Evolutionary conservation across 805 yeast genomes (phyloP), one percentile per base, ranked within the genome.

Genomic region (Pichia ethanolica): DNA sequence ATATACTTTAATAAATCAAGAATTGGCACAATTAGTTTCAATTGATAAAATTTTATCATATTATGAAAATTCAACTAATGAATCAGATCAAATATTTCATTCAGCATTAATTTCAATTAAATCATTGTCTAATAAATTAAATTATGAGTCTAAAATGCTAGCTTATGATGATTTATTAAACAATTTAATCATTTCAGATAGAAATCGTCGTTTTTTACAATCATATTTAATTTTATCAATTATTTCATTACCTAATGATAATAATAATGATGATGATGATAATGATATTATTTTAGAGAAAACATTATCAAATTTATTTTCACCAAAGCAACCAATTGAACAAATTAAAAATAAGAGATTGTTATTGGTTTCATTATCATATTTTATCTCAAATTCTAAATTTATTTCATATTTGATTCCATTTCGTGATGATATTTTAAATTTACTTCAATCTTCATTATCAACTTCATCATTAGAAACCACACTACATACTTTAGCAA

Each of bases 1-100:
- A 63, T 89, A 79, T 63, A 97, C 91, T 64, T 74, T 91, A n/a
- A 69, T 91, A 49, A 96, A 91, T 63, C 83, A 82, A 39, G 87
- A 85, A 67, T 47, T 68, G 12, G 64, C 65, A 10, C 60, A 60
- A 35, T 59, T 65, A 11, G 62, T 64, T 33, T 61, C 60, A 28
- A 49, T 63, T 39, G 45, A 51, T 4, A 57, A 64, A 14, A 49
- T 67, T 41, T 41, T 58, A 36, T 53, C 56, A 20, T 66, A 66
- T 42, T 68, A 67, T 43, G 61, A 56, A 33, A 59, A 57, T 37
- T 62, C 69, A 1, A 61, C 61, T 37, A 63, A 53, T 45, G 70
- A 65, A 44, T 65, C 64, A 33, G 71, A 67, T 53, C 54, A 61
- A 36, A 53, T 58, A 5, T 61, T 73, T 53, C 71, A 73, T 20